A percentile compares a stretch with the other conserved stretches of the same genome.
Conservation (phyloP, 2,329 filamentous ascomycete genomes). For the Pseudocercospora macadamiae region DNA sequence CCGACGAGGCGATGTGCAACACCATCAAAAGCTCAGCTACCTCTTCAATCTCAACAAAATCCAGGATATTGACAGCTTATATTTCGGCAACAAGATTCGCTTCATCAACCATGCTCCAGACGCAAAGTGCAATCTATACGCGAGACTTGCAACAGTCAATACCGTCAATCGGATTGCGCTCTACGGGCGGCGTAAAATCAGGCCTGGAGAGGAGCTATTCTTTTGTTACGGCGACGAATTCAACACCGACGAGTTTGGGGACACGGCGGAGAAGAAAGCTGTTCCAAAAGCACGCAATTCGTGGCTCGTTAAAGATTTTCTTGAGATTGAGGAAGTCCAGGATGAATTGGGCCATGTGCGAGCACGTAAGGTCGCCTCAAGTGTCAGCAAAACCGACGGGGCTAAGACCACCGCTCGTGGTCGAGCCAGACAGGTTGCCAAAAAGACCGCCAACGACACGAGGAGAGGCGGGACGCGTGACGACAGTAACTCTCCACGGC, state of each 20-base stretch:
- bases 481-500: background rate
- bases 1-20: constrained; percentile 68
- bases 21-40: constrained; percentile 65
- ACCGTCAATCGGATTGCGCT: constrained; percentile 75
- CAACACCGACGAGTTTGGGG: constrained; percentile 32
- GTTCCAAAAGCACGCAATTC: constrained; percentile 30
- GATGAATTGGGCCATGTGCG: constrained; percentile 29
- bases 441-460: no score
- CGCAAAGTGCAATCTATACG: constrained; percentile 62
- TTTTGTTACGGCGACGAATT: constrained; percentile 70
- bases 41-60: constrained; percentile 57
- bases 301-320: constrained; percentile 27
- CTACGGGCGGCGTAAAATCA: constrained; percentile 67
- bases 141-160: constrained; percentile 72
- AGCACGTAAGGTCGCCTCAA: constrained; percentile 22
- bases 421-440: background rate
- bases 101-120: constrained; percentile 78
- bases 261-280: constrained; percentile 23
- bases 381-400: constrained; percentile 19
- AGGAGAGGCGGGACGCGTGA: no score
- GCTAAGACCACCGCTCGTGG: no score
- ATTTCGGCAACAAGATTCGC: constrained; percentile 77
- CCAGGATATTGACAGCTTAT: constrained; percentile 69
- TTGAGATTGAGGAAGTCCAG: constrained; percentile 26
- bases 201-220: constrained; percentile 74